Evolutionary conservation across 768 basidiomycete species (phyloP).

Genomic region (Pisolithus albus): DNA sequence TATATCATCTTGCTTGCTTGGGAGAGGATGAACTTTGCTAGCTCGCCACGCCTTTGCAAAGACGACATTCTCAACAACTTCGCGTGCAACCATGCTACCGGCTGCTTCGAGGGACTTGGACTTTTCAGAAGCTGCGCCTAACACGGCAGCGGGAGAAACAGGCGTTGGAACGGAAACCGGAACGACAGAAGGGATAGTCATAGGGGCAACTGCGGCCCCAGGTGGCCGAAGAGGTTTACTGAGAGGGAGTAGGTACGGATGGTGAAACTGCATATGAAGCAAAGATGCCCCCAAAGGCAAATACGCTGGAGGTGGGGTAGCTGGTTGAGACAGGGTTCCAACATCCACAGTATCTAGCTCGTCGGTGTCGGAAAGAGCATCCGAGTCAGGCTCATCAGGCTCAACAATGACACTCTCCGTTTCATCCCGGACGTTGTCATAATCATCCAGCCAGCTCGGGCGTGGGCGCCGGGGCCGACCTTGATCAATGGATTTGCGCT

Average conservation of each 20-base stretch:
- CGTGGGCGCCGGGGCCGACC: slow-evolving; percentile 31
- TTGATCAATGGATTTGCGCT: slow-evolving; percentile 50
- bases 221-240: slow-evolving; percentile 56
- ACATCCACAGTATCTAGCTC: slow-evolving; percentile 28
- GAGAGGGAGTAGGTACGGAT: slow-evolving; percentile 53
- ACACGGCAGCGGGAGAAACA: slow-evolving; percentile 69
- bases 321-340: slow-evolving; percentile 40
- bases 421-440: slow-evolving; percentile 43
- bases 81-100: slow-evolving; percentile 54
- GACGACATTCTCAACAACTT: slow-evolving; percentile 65
- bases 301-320: slow-evolving; percentile 66
- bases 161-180: slow-evolving; percentile 69
- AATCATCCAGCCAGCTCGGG: slow-evolving; percentile 40
- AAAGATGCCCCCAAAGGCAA: slow-evolving; percentile 65
- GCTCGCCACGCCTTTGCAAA: slow-evolving; percentile 66
- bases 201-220: slow-evolving; percentile 43
- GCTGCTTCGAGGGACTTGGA: slow-evolving; percentile 62
- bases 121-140: slow-evolving; percentile 59
- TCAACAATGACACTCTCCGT: slow-evolving; percentile 25
- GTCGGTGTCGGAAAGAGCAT: slow-evolving; percentile 35
- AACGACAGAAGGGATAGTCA: slow-evolving; percentile 34
- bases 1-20: slow-evolving; percentile 28
- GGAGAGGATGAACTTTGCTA: slow-evolving; percentile 19
- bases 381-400: slow-evolving; percentile 33
- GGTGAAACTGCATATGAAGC: slow-evolving; percentile 62